phyloP scores from a whole-genome alignment of 768 basidiomycete species.

The Mrakia frigida region DNA sequence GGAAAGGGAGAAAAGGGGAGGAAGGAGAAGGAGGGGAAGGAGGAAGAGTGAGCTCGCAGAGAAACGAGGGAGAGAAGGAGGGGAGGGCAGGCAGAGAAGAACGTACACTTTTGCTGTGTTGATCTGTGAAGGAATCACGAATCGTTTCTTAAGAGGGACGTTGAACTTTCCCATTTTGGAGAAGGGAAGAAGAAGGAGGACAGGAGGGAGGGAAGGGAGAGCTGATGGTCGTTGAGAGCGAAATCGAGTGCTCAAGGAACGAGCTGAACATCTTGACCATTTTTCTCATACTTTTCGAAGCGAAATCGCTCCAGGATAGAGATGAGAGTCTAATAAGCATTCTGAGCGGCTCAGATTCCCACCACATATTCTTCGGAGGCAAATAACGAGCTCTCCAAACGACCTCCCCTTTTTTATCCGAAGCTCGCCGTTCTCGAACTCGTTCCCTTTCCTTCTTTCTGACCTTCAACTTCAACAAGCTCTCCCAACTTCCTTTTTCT shows the following conservation, averaged over 20 bases:
- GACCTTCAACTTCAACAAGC: not conserved
- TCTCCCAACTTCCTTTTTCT: not conserved
- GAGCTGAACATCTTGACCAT: too few relatives aligned
- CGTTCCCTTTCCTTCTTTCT: not conserved
- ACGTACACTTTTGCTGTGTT: constrained; percentile 7
- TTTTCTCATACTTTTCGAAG: too few relatives aligned
- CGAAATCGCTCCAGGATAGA: too few relatives aligned
- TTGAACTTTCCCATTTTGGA: not conserved
- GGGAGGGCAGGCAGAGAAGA: not conserved
- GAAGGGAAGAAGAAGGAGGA: not conserved
- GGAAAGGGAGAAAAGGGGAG: not conserved
- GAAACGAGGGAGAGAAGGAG: not conserved
- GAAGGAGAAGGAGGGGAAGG: not conserved
- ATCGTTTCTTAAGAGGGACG: not conserved
- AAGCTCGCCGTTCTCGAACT: not conserved
- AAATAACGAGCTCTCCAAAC: too few relatives aligned
- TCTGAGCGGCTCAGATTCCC: too few relatives aligned
- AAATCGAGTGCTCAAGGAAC: not conserved
- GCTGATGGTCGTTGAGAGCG: not conserved
- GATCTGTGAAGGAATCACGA: not conserved
- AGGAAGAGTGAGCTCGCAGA: not conserved
- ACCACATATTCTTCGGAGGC: too few relatives aligned
- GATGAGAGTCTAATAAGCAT: too few relatives aligned
- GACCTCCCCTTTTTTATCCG: not conserved
- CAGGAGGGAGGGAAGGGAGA: not conserved